A percentile compares a stretch with the other conserved stretches of the same genome.
Conservation (phyloP, 2,329 filamentous ascomycete genomes). For the Penicillium sp. region DNA sequence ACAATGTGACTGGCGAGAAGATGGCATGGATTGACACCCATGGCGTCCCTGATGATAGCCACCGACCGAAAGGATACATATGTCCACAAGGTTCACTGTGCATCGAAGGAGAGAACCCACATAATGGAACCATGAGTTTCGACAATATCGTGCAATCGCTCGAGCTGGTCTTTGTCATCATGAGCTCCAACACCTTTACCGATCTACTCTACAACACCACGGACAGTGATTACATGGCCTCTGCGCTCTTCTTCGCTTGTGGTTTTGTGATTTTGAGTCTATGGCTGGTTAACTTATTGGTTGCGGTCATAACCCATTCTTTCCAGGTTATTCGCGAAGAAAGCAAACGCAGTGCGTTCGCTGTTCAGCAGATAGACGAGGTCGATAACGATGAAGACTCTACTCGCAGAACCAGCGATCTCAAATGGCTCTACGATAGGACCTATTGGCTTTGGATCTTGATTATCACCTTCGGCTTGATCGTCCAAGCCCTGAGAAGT, state of each 20-base stretch:
- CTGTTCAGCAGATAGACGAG: constrained; percentile 67
- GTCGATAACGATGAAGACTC: constrained; percentile 45
- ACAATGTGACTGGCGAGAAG: constrained; percentile 59
- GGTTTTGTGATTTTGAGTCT: constrained; percentile 90
- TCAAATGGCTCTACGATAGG: constrained; percentile 76
- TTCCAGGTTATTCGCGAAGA: constrained; percentile 99
- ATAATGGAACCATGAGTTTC: constrained; percentile 85
- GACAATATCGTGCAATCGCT: constrained; percentile 92
- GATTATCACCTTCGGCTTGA: constrained; percentile 78
- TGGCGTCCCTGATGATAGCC: constrained; percentile 55
- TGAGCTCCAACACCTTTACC: constrained; percentile 97
- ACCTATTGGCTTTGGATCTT: constrained; percentile 77
- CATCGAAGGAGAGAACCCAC: constrained; percentile 77
- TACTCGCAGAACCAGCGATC: constrained; percentile 39
- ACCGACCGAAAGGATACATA: constrained; percentile 74
- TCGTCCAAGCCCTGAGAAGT: constrained; percentile 78
- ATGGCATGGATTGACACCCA: constrained; percentile 72
- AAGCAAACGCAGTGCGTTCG: constrained; percentile 91
- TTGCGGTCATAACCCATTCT: constrained; percentile 97
- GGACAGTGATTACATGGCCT: constrained; percentile 85
- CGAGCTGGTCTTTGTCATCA: constrained; percentile 95
- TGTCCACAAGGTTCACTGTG: constrained; percentile 85
- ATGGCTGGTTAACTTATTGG: constrained; percentile 92
- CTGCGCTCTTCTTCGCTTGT: constrained; percentile 74
- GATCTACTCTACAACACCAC: constrained; percentile 94